Percentiles rank a stretch among this genome's conserved stretches.
Evolutionary conservation across 495 filamentous ascomycete species (phyloP).

Genomic region (Chaetomidium leptoderma): DNA sequence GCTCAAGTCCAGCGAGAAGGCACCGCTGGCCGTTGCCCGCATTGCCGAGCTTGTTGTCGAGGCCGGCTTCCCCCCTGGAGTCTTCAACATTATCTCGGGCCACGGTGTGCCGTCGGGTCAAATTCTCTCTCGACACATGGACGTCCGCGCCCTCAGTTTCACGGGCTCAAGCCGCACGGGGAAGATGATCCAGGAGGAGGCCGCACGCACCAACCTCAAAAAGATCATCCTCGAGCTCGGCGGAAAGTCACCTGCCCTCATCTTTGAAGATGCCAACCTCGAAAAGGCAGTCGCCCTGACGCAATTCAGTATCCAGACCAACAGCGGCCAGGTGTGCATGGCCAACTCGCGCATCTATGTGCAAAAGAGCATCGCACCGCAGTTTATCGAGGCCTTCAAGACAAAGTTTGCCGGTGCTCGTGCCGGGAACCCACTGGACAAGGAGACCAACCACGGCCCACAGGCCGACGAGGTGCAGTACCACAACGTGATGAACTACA

Average conservation of each 20-base stretch:
- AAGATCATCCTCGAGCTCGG: slow-evolving; percentile 79
- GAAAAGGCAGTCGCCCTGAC: slow-evolving; percentile 65
- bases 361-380: slow-evolving; percentile 50
- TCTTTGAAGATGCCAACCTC: slow-evolving; percentile 68
- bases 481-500: slow-evolving; percentile 31
- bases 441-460: slow-evolving; percentile 64
- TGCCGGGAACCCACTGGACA: slow-evolving; percentile 57
- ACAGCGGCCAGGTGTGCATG: slow-evolving; percentile 72
- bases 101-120: slow-evolving; percentile 50
- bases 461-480: slow-evolving; percentile 40
- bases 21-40: slow-evolving; percentile 66
- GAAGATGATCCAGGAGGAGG: slow-evolving; percentile 40
- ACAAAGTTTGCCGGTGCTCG: slow-evolving; percentile 55
- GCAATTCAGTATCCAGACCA: slow-evolving; percentile 68
- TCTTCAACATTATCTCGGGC: slow-evolving; percentile 56
- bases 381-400: slow-evolving; percentile 56
- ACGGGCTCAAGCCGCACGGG: slow-evolving; percentile 53
- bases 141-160: slow-evolving; percentile 53
- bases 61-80: slow-evolving; percentile 56
- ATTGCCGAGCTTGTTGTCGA: slow-evolving; percentile 49
- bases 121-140: slow-evolving; percentile 48
- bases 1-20: slow-evolving; percentile 86
- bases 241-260: slow-evolving; percentile 68
- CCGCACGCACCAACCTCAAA: slow-evolving; percentile 54
- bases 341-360: slow-evolving; percentile 76